These are phyloP conservation scores for Polytolypa hystricis DNA, from an alignment of 2,329 filamentous ascomycete genomes.

Conservation along the genomic window DNA sequence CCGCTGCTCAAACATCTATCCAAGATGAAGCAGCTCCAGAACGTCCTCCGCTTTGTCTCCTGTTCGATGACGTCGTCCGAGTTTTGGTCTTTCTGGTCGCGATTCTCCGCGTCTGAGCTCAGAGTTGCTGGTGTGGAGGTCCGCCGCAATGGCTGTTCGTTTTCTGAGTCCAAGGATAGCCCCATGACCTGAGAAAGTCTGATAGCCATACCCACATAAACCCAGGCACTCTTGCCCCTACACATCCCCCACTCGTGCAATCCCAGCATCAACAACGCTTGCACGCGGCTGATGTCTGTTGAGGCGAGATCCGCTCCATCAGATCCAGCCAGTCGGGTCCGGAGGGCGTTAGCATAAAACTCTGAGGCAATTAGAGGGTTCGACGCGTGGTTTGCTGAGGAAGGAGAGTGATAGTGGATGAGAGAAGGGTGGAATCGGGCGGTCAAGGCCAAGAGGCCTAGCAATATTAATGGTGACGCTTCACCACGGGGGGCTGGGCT, in stretches of 20 bases:
- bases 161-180: constrained; percentile 34
- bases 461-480: constrained; percentile 38
- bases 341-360: constrained; percentile 44
- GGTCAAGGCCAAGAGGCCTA: constrained; percentile 46
- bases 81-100: constrained; percentile 26
- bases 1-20: constrained; percentile 46
- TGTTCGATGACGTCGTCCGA: constrained; percentile 41
- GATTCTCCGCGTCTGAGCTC: constrained; percentile 27
- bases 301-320: constrained; percentile 31
- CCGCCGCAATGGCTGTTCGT: constrained; percentile 29
- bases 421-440: constrained; percentile 44
- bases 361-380: constrained; percentile 43
- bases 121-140: constrained; percentile 3
- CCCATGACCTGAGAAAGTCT: constrained; percentile 37
- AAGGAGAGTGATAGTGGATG: constrained; percentile 40
- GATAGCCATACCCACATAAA: constrained; percentile 37
- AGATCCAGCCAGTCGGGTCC: constrained; percentile 34
- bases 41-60: constrained; percentile 44
- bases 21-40: constrained; percentile 49
- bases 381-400: constrained; percentile 30
- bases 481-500: constrained; percentile 23
- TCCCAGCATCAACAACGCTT: constrained; percentile 45
- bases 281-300: constrained; percentile 40
- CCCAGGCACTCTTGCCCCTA: constrained; percentile 42
- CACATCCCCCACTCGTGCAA: constrained; percentile 49